phyloP scores from a whole-genome alignment of 176 grass and related monocot genomes.

The Sorghum bicolor region Sorghum_bicolor_NCBIv3 NC_012877.2:58493501-58494000 shows the following conservation, averaged over 20 bases:
- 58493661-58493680: not conserved
- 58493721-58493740: slow-evolving; percentile 63
- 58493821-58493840: slow-evolving; percentile 70
- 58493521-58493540: not conserved
- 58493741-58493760: slow-evolving; percentile 81
- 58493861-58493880: slow-evolving; percentile 67
- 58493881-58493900: slow-evolving; percentile 56
- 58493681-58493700: not conserved
- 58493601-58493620: not conserved
- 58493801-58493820: slow-evolving; percentile 63
- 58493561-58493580: not conserved
- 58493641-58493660: not conserved
- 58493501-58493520: not conserved
- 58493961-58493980: not conserved
- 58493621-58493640: not conserved
- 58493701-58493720: slow-evolving; percentile 3
- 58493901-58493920: not conserved
- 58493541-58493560: not conserved
- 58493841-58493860: slow-evolving; percentile 94
- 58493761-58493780: slow-evolving; percentile 53
- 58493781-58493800: slow-evolving; percentile 87
- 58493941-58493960: not conserved
- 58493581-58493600: not conserved
- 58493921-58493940: not conserved
- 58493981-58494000: not conserved